phyloP scores from a whole-genome alignment of 352 stramenopile species.

The Phytophthora citricola region DNA sequence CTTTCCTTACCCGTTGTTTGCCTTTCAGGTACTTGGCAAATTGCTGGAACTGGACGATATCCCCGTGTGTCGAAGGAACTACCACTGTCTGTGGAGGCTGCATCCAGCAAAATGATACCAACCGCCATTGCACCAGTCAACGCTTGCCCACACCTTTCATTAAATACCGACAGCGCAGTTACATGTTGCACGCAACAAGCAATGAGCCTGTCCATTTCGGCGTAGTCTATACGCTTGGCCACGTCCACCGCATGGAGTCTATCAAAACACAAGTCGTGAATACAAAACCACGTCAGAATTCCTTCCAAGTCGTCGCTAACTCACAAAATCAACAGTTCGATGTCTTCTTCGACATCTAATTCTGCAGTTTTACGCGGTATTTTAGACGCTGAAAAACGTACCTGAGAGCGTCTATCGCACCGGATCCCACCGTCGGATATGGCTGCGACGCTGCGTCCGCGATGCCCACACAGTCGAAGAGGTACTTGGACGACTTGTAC shows the following conservation, averaged over 20 bases:
- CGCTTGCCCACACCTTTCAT: neutral
- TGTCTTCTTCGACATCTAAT: conserved; percentile 1
- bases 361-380: neutral
- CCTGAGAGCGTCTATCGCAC: conserved; percentile 56
- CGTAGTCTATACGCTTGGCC: conserved; percentile 64
- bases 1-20: conserved; percentile 52
- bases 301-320: neutral
- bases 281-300: too few relatives aligned
- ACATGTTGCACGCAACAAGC: conserved; percentile 56
- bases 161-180: neutral
- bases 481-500: conserved; percentile 71
- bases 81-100: conserved; percentile 68
- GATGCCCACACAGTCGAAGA: conserved; percentile 63
- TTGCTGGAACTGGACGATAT: conserved; percentile 46
- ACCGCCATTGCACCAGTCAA: conserved; percentile 3
- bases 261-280: neutral
- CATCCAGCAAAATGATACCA: conserved; percentile 3
- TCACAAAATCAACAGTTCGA: conserved; percentile 7
- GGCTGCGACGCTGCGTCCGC: conserved; percentile 16
- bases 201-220: conserved; percentile 66
- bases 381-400: conserved; percentile 30
- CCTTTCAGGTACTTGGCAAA: conserved; percentile 62
- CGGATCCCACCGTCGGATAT: conserved; percentile 37
- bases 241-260: conserved; percentile 60
- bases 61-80: conserved; percentile 26